Evolutionary conservation across 768 basidiomycete genomes (phyloP).

Genomic region (Erythrobasidium yunnanense): DNA sequence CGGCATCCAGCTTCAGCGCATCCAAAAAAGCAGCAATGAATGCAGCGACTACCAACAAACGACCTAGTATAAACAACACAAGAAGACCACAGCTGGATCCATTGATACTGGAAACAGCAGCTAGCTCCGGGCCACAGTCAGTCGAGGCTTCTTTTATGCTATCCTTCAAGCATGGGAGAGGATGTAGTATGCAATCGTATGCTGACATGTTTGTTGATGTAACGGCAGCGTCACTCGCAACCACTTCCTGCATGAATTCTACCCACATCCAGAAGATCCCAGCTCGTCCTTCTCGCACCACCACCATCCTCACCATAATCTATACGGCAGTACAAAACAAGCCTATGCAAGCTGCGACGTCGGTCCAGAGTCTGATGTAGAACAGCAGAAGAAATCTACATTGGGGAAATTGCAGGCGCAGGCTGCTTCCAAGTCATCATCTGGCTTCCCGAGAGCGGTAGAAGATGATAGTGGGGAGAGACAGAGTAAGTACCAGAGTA

Average conservation of each 20-base stretch:
- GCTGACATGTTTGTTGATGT: not conserved
- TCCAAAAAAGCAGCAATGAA: not conserved
- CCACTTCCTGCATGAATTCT: slow-evolving; percentile 73
- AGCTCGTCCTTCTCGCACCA: slow-evolving; percentile 48
- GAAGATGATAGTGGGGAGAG: not conserved
- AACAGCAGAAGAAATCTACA: slow-evolving; percentile 33
- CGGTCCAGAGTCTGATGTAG: slow-evolving; percentile 56
- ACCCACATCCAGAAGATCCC: slow-evolving; percentile 48
- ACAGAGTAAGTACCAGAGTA: slow-evolving; percentile 19
- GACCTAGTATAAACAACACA: not conserved
- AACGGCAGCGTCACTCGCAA: slow-evolving; percentile 56
- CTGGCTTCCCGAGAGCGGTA: not conserved
- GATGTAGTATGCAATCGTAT: too few species aligned
- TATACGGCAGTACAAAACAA: slow-evolving; percentile 51
- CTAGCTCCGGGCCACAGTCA: slow-evolving; percentile 25
- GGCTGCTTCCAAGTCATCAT: not conserved
- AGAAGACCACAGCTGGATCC: slow-evolving; percentile 26
- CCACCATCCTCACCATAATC: slow-evolving; percentile 45
- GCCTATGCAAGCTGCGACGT: slow-evolving; percentile 65
- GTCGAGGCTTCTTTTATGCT: not conserved
- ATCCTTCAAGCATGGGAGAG: not conserved
- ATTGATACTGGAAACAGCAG: slow-evolving; percentile 29
- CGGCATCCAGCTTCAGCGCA: not conserved
- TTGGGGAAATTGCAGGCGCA: not conserved
- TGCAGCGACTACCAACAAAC: not conserved